Evolutionary conservation across 2,329 filamentous ascomycete species (phyloP).

Genomic region (Pseudomassariella vexata): DNA sequence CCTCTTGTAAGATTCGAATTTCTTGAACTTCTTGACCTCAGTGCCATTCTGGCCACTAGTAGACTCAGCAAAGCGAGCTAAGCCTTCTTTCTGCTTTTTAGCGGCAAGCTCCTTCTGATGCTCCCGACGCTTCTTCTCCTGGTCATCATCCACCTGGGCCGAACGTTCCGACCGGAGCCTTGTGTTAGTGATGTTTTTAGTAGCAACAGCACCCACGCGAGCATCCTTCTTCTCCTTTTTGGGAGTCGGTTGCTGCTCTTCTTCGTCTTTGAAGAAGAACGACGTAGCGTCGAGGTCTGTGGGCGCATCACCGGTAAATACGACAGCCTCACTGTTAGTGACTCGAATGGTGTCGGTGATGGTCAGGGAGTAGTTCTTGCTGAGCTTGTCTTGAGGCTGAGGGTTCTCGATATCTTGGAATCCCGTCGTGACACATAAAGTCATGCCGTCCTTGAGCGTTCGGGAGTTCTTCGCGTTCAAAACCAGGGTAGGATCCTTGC

Average conservation of each 20-base stretch:
- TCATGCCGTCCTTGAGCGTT: constrained; percentile 92
- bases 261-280: constrained; percentile 98
- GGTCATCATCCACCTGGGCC: constrained; percentile 83
- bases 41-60: constrained; percentile 80
- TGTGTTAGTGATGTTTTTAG: constrained; percentile 92
- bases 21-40: constrained; percentile 98
- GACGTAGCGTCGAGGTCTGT: constrained; percentile 90
- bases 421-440: constrained; percentile 81
- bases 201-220: constrained; percentile 78
- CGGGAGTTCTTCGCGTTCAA: constrained; percentile 83
- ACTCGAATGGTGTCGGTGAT: constrained; percentile 93
- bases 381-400: constrained; percentile 82
- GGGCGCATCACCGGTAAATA: constrained; percentile 91
- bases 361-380: constrained; percentile 81
- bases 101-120: constrained; percentile 84
- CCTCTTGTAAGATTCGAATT: constrained; percentile 97
- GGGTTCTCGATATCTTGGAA: constrained; percentile 86
- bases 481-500: constrained; percentile 74
- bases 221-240: constrained; percentile 86
- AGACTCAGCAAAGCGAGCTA: constrained; percentile 79
- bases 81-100: constrained; percentile 86
- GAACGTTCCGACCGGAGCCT: constrained; percentile 85
- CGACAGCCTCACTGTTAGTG: constrained; percentile 67
- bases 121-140: constrained; percentile 78
- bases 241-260: constrained; percentile 77